Evolutionary conservation across 2,329 filamentous ascomycete genomes (phyloP), one percentile per base, ranked within the genome.

Genomic region (Chaetomium strumarium): DNA sequence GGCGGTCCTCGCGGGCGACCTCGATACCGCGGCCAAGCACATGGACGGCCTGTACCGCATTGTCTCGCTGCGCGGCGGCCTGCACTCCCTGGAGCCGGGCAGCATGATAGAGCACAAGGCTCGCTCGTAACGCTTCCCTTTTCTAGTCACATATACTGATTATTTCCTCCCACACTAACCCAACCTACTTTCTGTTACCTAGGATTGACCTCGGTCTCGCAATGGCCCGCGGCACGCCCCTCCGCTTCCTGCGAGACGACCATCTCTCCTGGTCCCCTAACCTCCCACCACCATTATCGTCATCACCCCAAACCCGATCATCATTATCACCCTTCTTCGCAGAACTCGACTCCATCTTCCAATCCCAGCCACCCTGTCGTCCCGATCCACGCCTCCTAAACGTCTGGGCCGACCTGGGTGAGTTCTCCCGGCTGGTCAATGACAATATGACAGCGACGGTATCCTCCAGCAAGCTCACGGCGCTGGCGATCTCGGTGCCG

Each of bases 1-100:
- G 1, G 59, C 63, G 1, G 52, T 58, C 6, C 46, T 64, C 1
- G 14, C 56, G 8, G 62, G 62, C 0, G 63, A 65, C 14, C n/a
- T 61, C 2, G 52, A 52, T 13, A 58, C 59, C 0, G 53, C 58
- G 1, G 36, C 24, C 8, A 62, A 60, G 46, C 63, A 66, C 41
- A 58, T 64, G 55, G 52, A 64, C 34, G 63, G 63, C 0, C 45
- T 65, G 38, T 33, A 52, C 36, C 36, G 42, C 12, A 61, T 66
- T 9, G 40, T 66, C 7, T 40, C 61, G 13, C 14, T 65, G 20
- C 57, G 61, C 10, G 63, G 63, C 1, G 63, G 63, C 0, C 11
- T 62, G 17, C 19, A 53, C 29, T 45, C 41, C 1, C 46, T 55
- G 2, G 34, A 20, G 0, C 17, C 19, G 13, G 34, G 17, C 4